phyloP scores from a whole-genome alignment of 768 basidiomycete species.

The Xerocomellus dryophilus region DNA sequence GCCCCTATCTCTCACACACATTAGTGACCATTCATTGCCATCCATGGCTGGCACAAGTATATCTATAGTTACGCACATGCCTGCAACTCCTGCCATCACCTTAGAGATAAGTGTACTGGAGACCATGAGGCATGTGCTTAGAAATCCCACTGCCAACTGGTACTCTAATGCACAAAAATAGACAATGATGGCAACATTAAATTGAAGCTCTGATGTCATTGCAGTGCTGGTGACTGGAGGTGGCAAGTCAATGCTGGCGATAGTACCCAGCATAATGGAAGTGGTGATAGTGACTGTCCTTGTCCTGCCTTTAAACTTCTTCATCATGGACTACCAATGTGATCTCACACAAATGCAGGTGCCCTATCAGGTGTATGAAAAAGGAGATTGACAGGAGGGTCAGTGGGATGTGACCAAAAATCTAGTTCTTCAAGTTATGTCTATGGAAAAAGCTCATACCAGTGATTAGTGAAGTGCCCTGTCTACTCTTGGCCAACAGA shows the following conservation, averaged over 20 bases:
- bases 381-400: too few species aligned
- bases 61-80: too few species aligned
- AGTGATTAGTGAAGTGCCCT: constrained; percentile 11
- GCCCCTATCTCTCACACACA: too few species aligned
- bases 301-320: not conserved
- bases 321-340: not conserved
- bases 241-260: not conserved
- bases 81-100: too few species aligned
- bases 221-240: not conserved
- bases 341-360: not conserved
- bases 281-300: not conserved
- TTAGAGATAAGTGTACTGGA: too few species aligned
- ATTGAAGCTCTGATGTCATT: not conserved
- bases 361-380: not conserved
- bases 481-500: not conserved
- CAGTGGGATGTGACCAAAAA: not conserved
- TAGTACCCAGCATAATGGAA: not conserved
- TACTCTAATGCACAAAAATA: not conserved
- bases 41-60: too few species aligned
- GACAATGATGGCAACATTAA: not conserved
- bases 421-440: not conserved
- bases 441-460: not conserved
- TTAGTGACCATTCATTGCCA: too few species aligned
- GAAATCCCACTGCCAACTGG: too few species aligned
- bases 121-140: too few species aligned